Evolutionary conservation across 495 filamentous ascomycete genomes (phyloP), one percentile per base, ranked within the genome.

Genomic region (Niebla homalea): DNA sequence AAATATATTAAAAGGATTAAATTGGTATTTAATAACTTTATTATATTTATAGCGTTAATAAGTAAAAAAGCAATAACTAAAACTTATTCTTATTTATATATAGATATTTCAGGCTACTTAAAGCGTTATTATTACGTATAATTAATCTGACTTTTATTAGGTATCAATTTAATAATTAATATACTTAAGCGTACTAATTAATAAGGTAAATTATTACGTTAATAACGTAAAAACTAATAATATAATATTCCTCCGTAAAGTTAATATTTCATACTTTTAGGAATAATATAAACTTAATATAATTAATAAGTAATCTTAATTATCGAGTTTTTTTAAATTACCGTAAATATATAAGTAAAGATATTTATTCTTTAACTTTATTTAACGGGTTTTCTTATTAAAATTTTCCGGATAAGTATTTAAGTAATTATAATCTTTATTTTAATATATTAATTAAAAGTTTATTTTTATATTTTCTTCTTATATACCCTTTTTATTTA

Each of bases 371-470:
- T 26, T 26, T 26, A 26, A 7, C 25, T 26, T 26, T 26, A 26
- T 10, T 37, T 21, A 40, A 32, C n/a, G 16, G 5, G 16, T 49
- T 15, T 47, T 40, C n/a, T 49, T 47, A 20, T 38, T 49, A n/a
- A 10, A 20, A 39, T 15, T 12, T 16, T 16, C 12, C 11, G 37
- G 37, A 4, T 16, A 40, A 16, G 5, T 20, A 40, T 40, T 40
- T 40, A 20, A 40, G 37, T 5, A 3, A 21, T 49, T 53, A 49
- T n/a, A 19, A 26, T 26, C 25, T 7, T 26, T 26, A 26, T 36
- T 36, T 46, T 49, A 36, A 42, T 37, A 21, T 49, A 53, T 19
- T 48, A 49, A 53, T 50, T 36, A 36, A 50, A 14, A 21, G 32
- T 47, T 20, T 49, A 5, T 22, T 22, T 49, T 29, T 36, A 32